Evolutionary conservation across 805 yeast genomes (phyloP).

Genomic region (Dipodascopsis uninucleata): DNA sequence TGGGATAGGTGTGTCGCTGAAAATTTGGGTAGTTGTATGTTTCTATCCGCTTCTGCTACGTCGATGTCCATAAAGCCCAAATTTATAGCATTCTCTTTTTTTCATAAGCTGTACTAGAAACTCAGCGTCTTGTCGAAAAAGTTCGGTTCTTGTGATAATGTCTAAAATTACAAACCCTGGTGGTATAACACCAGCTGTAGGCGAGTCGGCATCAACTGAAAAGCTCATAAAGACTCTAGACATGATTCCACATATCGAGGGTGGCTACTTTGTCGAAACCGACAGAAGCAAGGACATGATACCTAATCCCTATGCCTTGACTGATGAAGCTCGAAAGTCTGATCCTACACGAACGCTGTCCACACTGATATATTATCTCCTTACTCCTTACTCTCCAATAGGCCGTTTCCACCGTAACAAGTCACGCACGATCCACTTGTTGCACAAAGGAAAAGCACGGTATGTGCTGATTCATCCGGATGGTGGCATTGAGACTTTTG

Average conservation of each 20-base stretch:
- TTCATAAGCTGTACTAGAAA: no score
- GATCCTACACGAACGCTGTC: slow-evolving; percentile 41
- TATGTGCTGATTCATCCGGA: slow-evolving; percentile 53
- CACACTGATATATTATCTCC: slow-evolving; percentile 51
- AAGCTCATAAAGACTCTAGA: slow-evolving; percentile 39
- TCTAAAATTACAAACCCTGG: slow-evolving; percentile 16
- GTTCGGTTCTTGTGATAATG: no score
- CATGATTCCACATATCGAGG: slow-evolving; percentile 49
- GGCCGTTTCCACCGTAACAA: slow-evolving; percentile 51
- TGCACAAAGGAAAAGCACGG: slow-evolving; percentile 55
- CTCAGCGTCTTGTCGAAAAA: no score
- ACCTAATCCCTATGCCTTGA: slow-evolving; percentile 39
- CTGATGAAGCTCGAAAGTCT: not conserved
- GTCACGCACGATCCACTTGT: slow-evolving; percentile 53
- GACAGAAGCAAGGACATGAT: slow-evolving; percentile 48
- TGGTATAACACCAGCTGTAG: slow-evolving; percentile 19
- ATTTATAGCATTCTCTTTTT: no score
- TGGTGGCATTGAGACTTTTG: slow-evolving; percentile 48
- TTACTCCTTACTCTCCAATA: slow-evolving; percentile 49
- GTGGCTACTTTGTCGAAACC: slow-evolving; percentile 56
- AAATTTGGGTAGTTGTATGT: no score
- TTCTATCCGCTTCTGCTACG: no score
- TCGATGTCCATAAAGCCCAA: no score
- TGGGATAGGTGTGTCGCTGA: no score
- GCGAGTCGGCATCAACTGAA: slow-evolving; percentile 28